Evolutionary conservation across 2,329 filamentous ascomycete species (phyloP).

Genomic region (Amauroascus niger): DNA sequence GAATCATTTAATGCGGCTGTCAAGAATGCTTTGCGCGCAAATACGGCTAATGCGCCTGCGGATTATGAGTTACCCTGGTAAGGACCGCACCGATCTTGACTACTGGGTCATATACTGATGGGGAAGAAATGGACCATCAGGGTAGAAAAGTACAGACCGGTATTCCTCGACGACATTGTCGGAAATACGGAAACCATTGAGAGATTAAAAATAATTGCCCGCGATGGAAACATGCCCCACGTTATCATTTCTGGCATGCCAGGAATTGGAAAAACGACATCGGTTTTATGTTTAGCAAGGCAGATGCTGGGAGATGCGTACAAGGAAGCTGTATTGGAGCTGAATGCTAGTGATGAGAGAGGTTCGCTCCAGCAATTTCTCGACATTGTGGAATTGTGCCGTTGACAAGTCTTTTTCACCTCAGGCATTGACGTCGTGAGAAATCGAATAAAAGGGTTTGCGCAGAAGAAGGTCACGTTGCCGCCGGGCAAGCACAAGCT

Average conservation of each 20-base stretch:
- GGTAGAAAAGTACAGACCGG: conserved; percentile 96
- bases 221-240: conserved; percentile 98
- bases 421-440: conserved; percentile 90
- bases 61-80: conserved; percentile 45
- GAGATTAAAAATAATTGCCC: conserved; percentile 93
- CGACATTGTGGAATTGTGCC: not conserved
- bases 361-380: conserved; percentile 37
- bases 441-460: conserved; percentile 95
- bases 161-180: conserved; percentile 92
- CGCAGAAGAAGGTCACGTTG: conserved; percentile 96
- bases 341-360: conserved; percentile 94
- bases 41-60: conserved; percentile 32
- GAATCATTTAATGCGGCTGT: conserved; percentile 40
- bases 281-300: conserved; percentile 81
- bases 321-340: conserved; percentile 92
- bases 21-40: conserved; percentile 34
- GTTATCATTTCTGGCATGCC: conserved; percentile 99
- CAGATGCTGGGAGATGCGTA: conserved; percentile 87
- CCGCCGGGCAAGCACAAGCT: conserved; percentile 86
- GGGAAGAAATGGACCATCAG: conserved; percentile 41
- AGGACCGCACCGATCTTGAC: conserved; percentile 7
- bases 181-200: conserved; percentile 98
- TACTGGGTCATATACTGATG: not conserved
- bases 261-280: conserved; percentile 96
- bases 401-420: not conserved